phyloP scores from a whole-genome alignment of 257 asterid species.

The Penstemon newberryi region DNA sequence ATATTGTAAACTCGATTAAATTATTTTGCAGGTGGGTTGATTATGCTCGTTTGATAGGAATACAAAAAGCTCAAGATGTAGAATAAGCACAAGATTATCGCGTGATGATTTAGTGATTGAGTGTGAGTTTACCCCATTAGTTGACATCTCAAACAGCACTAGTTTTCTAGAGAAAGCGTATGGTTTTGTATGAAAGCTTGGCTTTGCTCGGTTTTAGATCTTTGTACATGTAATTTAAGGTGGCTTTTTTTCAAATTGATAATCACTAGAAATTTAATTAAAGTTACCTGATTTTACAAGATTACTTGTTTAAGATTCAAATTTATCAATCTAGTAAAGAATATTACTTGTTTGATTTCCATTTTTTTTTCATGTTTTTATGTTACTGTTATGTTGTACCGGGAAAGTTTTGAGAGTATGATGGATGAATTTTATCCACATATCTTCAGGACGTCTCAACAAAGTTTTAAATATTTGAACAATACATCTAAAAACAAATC shows the following conservation, averaged over 20 bases:
- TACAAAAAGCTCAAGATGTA: conserved; percentile 60
- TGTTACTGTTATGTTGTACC: too few species aligned
- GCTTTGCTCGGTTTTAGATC: conserved; percentile 25
- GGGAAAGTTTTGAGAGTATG: too few species aligned
- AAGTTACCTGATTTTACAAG: too few species aligned
- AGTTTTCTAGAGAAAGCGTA: background rate
- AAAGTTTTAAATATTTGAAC: too few species aligned
- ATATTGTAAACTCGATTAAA: background rate
- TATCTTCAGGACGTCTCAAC: too few species aligned
- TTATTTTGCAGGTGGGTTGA: conserved; percentile 85
- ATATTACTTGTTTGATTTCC: too few species aligned
- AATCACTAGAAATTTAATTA: background rate
- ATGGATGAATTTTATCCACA: too few species aligned
- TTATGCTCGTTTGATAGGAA: conserved; percentile 82
- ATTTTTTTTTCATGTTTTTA: too few species aligned
- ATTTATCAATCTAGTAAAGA: too few species aligned
- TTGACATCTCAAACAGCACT: conserved; percentile 27
- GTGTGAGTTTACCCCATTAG: conserved; percentile 29
- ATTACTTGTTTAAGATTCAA: too few species aligned
- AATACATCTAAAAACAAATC: too few species aligned
- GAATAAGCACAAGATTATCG: conserved; percentile 26
- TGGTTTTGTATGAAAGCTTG: too few species aligned
- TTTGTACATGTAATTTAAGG: conserved; percentile 4
- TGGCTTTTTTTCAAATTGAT: conserved; percentile 17
- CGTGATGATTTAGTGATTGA: conserved; percentile 19